These are phyloP conservation scores for Tylopilus sp. DNA, from an alignment of 1,284 basidiomycete genomes.

Conservation along the genomic window DNA sequence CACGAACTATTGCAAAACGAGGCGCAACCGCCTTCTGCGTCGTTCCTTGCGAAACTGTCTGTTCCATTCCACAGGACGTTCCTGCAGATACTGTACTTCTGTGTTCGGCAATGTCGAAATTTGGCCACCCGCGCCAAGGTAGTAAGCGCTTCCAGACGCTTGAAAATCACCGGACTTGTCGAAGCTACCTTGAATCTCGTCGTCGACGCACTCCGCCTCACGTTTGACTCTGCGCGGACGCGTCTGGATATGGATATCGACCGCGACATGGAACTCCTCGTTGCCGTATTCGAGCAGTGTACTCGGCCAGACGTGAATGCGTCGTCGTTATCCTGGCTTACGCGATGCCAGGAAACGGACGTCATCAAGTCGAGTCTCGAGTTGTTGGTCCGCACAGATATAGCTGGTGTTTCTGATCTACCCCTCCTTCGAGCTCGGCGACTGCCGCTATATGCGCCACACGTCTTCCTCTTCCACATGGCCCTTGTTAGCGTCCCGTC, in stretches of 20 bases:
- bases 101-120: conserved; percentile 58
- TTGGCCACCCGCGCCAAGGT: conserved; percentile 47
- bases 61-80: conserved; percentile 78
- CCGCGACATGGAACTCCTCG: conserved; percentile 75
- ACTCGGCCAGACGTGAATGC: conserved; percentile 63
- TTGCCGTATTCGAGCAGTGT: conserved; percentile 80
- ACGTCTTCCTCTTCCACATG: conserved; percentile 83
- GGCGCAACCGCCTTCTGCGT: conserved; percentile 70
- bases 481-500: conserved; percentile 73
- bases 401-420: conserved; percentile 64
- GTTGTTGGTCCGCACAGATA: conserved; percentile 65
- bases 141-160: conserved; percentile 57
- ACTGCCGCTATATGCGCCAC: conserved; percentile 65
- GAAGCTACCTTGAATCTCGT: conserved; percentile 62
- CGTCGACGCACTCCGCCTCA: conserved; percentile 65
- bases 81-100: conserved; percentile 78
- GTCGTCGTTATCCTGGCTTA: conserved; percentile 71
- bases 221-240: conserved; percentile 61
- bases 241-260: conserved; percentile 63
- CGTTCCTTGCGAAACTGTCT: conserved; percentile 64
- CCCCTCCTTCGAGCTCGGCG: conserved; percentile 57
- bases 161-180: conserved; percentile 55
- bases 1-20: conserved; percentile 70
- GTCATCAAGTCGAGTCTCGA: conserved; percentile 76
- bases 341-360: conserved; percentile 77